Evolutionary conservation across 2,329 filamentous ascomycete genomes (phyloP), one percentile per base, ranked within the genome.

Genomic region (Penicillium concentricum): DNA sequence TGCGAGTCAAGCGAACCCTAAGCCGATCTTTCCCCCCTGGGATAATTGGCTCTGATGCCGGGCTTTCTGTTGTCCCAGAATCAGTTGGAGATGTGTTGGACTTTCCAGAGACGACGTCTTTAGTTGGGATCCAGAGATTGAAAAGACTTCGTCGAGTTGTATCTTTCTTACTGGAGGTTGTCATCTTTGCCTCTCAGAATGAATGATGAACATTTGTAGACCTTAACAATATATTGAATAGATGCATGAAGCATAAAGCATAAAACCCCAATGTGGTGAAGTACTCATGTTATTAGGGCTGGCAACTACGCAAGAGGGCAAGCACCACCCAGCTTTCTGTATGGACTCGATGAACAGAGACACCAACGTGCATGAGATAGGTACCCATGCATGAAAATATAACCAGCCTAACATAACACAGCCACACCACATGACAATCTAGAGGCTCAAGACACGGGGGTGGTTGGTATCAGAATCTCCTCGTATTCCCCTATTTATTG

Each of bases 1-100:
- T 74, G 43, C 67, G 66, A 20, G 66, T 70, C n/a, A 76, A 52
- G 30, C 69, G 68, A 24, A 58, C 54, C 38, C 65, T 70, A 9
- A 76, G 63, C 28, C 66, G 67, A 45, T 68, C 66, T 45, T 59
- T 69, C 24, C 59, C 54, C 10, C 45, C 50, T 15, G 60, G 56
- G 51, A 54, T 49, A 45, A 56, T 55, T 32, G 58, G 32, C 47
- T 69, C 63, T 18, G 68, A 63, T n/a, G 56, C 54, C 16, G 66
- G 61, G n/a, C 58, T 62, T 37, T 69, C 69, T 10, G 70, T 71
- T 35, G 67, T 54, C 13, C 57, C 57, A 6, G 66, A 70, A 12
- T 58, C 59, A 30, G 61, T 61, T 18, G 58, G 54, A 24, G 58
- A 60, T 26, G 54, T 49, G 41, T 60, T 51, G 39, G 48, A 48